These are phyloP conservation scores for Orbilia ellipsospora DNA, from an alignment of 2,329 filamentous ascomycete species.

Conservation along the genomic window DNA sequence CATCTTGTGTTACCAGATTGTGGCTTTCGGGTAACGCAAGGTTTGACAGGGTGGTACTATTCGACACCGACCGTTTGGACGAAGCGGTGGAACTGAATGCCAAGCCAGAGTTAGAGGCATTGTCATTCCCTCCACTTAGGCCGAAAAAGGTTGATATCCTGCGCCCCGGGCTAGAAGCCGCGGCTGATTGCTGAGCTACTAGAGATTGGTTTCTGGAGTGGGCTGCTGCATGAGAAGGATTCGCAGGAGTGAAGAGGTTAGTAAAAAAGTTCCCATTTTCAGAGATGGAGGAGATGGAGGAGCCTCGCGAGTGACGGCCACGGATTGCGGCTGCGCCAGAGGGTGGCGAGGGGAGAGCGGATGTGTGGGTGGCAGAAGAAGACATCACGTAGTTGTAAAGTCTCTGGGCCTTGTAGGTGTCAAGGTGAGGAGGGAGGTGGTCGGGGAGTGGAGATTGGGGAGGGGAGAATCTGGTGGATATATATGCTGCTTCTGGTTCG, in stretches of 20 bases:
- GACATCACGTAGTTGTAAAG: slow-evolving; percentile 55
- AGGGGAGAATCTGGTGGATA: slow-evolving; percentile 48
- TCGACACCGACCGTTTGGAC: slow-evolving; percentile 51
- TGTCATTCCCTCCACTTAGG: slow-evolving; percentile 36
- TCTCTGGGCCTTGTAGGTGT: slow-evolving; percentile 53
- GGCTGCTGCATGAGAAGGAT: slow-evolving; percentile 17
- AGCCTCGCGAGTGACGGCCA: slow-evolving; percentile 27
- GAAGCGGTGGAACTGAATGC: slow-evolving; percentile 45
- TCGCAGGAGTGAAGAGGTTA: slow-evolving; percentile 35
- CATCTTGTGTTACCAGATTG: slow-evolving; percentile 27
- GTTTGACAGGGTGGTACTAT: slow-evolving; percentile 51
- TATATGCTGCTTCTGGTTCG: slow-evolving; percentile 53
- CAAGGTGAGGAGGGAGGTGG: slow-evolving; percentile 20
- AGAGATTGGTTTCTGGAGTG: slow-evolving; percentile 42
- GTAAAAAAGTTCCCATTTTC: slow-evolving; percentile 50
- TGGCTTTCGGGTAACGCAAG: slow-evolving; percentile 43
- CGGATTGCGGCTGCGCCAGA: slow-evolving; percentile 10
- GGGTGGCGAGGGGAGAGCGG: slow-evolving; percentile 4
- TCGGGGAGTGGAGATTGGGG: slow-evolving; percentile 39
- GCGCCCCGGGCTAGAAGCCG: slow-evolving; percentile 22
- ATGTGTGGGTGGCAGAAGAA: slow-evolving; percentile 19
- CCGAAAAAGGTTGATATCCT: slow-evolving; percentile 44
- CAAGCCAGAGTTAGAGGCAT: slow-evolving; percentile 44
- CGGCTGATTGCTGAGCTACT: slow-evolving; percentile 7
- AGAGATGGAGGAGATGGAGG: slow-evolving; percentile 31